Evolutionary conservation across 1,284 basidiomycete genomes (phyloP), one percentile per base, ranked within the genome.

Genomic region (Puccinia coronata): DNA sequence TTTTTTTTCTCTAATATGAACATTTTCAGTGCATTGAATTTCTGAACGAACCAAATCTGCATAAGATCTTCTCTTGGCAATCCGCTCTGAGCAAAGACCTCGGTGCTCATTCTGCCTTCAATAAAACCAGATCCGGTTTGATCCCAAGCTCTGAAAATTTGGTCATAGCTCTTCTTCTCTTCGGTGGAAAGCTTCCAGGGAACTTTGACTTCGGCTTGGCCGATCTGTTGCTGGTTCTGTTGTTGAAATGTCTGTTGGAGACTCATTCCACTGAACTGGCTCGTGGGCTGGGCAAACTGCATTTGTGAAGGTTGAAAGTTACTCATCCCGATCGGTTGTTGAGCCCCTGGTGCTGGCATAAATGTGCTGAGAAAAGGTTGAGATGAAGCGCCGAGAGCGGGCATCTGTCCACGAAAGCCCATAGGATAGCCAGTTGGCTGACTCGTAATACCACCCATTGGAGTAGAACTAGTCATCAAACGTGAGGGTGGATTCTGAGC

Each of bases 71-170:
- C 93, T 86, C 92, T 92, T 28, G 91, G 90, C 47, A 99, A 86
- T 1, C 95, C 96, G 86, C 93, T 94, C 86, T 96, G 94, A 0
- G 95, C 94, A 87, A 99, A 99, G 31, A 98, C 94, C 85, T 98
- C 94, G 71, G 93, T 88, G 0, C 96, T 95, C 61, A 92, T 93
- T 83, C 91, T 89, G 61, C 96, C 95, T 76, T 87, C 91, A 86
- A 99, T 94, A 87, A 96, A 99, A 1, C 94, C 94, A 0, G 92
- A 92, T 31, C 90, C 90, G 59, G 90, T 89, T 0, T 90, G 88
- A 86, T 98, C 96, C 97, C 96, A 99, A 36, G 94, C 93, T 81
- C 96, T 89, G 88, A 99, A 99, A 85, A 98, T 96, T 85, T 93
- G 90, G 86, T 98, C 95, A 85, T 99, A 99, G 84, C 92, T 92